Base-by-base conservation (phyloP, 2,329 filamentous ascomycete species). In the Phialophora expanda region DNA sequence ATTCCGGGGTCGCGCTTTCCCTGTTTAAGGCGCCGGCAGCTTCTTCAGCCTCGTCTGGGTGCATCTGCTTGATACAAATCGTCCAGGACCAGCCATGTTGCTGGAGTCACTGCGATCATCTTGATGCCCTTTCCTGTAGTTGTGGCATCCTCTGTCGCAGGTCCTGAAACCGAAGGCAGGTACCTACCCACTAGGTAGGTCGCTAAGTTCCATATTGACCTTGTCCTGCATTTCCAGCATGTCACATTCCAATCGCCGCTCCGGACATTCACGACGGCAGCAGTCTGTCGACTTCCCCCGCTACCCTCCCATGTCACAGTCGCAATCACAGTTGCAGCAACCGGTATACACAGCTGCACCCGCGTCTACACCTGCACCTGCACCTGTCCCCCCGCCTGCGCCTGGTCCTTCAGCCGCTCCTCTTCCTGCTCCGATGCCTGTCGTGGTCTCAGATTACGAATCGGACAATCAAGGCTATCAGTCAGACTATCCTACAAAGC, bases 401-500 rank as follows among this genome's bases (percentile, higher is more conserved):
- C 30, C 55, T 26, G 17, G 51, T 8, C 38, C 61, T 59, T 22
- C 30, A 30, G 20, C 51, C 41, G 34, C 55, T 22, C 59, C 58
- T 50, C 9, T 50, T n/a, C 59, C 64, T 44, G 58, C 64, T 28
- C 64, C 59, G 26, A 61, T 63, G 24, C 34, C 56, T 32, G 51
- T 68, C n/a, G 56, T 65, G 12, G 57, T 62, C 32, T 79, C 78
- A 20, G 87, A 90, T 77, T 89, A 90, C 79, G 87, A 90, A 73
- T 89, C 87, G 67, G 88, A 90, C 75, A 84, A 83, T 22, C 82
- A 82, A 34, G 78, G 80, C 70, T 84, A 86, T 66, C 68, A 76
- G 62, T 78, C 78, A 64, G 78, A 80, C 66, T 71, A 69, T 66
- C 73, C 75, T 32, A 77, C 78, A 17, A 50, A 65, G 28, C 76